Percentiles rank a stretch among this genome's conserved stretches.
These are phyloP conservation scores for Phytophthora aleatoria DNA, from an alignment of 352 stramenopile genomes.

Conservation along the genomic window DNA sequence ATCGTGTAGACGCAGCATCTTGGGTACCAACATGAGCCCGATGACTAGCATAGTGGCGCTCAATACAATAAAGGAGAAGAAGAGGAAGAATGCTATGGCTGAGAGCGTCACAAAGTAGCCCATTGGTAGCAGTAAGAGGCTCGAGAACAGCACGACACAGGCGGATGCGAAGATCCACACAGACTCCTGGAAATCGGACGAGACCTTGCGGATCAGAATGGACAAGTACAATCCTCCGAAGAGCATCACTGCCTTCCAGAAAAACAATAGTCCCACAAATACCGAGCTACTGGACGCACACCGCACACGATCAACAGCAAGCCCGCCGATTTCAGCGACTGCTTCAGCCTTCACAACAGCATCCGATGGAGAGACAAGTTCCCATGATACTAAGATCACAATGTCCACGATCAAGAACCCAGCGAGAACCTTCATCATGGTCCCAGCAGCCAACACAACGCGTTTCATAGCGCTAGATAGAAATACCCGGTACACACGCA, in stretches of 20 bases:
- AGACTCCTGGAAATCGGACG: conserved; percentile 55
- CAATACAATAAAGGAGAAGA: conserved; percentile 39
- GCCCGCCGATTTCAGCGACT: conserved; percentile 26
- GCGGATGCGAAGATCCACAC: conserved; percentile 60
- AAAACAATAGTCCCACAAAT: conserved; percentile 41
- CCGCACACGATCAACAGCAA: conserved; percentile 28
- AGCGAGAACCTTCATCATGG: conserved; percentile 50
- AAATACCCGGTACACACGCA: conserved; percentile 62
- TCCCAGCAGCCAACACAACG: conserved; percentile 39
- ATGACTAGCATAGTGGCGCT: conserved; percentile 38
- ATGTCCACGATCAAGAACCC: conserved; percentile 44
- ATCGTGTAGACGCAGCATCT: conserved; percentile 35
- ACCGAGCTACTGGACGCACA: conserved; percentile 44
- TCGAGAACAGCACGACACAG: conserved; percentile 45
- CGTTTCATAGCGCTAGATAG: conserved; percentile 46
- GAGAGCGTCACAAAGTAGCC: conserved; percentile 52
- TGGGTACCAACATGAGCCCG: conserved; percentile 44
- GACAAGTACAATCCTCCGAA: conserved; percentile 47
- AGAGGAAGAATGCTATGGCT: conserved; percentile 40
- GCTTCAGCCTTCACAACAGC: conserved; percentile 17
- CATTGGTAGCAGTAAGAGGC: conserved; percentile 46
- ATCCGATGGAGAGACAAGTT: conserved; percentile 26
- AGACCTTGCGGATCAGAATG: conserved; percentile 59
- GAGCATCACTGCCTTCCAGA: conserved; percentile 53
- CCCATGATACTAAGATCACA: conserved; percentile 39